phyloP scores from a whole-genome alignment of 345 rosid species.

The Isatis tinctoria region DNA sequence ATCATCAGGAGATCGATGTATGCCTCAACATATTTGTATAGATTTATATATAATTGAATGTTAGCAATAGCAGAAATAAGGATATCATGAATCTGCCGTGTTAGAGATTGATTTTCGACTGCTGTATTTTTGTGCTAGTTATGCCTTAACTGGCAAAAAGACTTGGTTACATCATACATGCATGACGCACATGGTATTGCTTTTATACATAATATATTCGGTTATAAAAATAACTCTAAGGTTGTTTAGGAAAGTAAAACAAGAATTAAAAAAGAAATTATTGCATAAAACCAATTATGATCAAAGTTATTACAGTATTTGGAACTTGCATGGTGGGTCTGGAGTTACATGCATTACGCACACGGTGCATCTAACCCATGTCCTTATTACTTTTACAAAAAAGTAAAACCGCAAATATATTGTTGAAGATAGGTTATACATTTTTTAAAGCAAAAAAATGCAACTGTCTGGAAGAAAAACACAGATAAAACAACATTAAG shows the following conservation, averaged over 20 bases:
- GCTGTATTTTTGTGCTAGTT: neutral
- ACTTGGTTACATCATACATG: neutral
- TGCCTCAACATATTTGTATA: neutral
- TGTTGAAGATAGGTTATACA: too few species aligned
- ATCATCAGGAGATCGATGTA: neutral
- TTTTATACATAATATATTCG: neutral
- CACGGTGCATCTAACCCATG: neutral
- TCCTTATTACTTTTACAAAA: neutral
- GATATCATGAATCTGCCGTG: neutral
- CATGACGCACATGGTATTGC: neutral
- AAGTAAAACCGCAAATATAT: too few species aligned
- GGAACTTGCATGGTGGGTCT: neutral
- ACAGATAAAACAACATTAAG: slow-evolving; percentile 12
- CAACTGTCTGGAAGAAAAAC: neutral
- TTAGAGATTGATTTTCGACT: neutral
- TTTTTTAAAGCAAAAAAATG: too few species aligned
- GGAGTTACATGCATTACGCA: neutral
- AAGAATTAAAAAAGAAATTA: neutral
- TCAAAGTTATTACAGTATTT: neutral
- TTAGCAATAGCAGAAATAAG: neutral
- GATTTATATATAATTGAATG: neutral
- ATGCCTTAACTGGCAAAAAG: neutral
- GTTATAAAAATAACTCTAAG: neutral
- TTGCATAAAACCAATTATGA: neutral
- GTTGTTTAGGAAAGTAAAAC: neutral